A percentile compares a stretch with the other conserved stretches of the same genome.
phyloP scores from a whole-genome alignment of 2,329 filamentous ascomycete species.

The Xenosphaeropsis pyriputrescens region DNA sequence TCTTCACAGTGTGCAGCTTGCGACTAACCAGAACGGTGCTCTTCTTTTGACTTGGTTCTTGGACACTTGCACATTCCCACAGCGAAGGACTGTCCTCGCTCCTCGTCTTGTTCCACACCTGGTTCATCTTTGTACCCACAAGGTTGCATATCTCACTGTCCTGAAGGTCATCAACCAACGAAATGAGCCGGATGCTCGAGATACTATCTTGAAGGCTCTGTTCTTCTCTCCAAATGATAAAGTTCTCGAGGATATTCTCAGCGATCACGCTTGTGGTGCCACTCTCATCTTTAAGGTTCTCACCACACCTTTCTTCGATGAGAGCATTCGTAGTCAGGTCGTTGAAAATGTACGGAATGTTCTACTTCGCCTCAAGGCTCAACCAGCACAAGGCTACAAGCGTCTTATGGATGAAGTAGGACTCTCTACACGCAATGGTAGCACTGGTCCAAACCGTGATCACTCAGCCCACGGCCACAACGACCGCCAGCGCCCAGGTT shows the following conservation, averaged over 20 bases:
- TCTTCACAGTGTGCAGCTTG: constrained; percentile 90
- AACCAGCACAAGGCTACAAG: constrained; percentile 93
- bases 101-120: constrained; percentile 85
- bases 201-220: constrained; percentile 76
- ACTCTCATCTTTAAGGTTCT: constrained; percentile 98
- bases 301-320: constrained; percentile 94
- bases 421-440: constrained; percentile 50
- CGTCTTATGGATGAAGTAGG: constrained; percentile 97
- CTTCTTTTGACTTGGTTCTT: constrained; percentile 93
- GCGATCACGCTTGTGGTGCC: constrained; percentile 81
- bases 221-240: constrained; percentile 87
- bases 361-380: constrained; percentile 77
- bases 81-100: constrained; percentile 78
- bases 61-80: constrained; percentile 92
- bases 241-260: constrained; percentile 76
- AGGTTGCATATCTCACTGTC: constrained; percentile 93
- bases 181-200: constrained; percentile 80
- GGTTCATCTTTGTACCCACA: constrained; percentile 93
- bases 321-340: constrained; percentile 74
- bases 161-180: constrained; percentile 98
- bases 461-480: constrained; percentile 20
- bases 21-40: constrained; percentile 91
- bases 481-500: constrained; percentile 38
- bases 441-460: constrained; percentile 18
- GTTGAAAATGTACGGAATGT: constrained; percentile 87